phyloP scores from a whole-genome alignment of 2,329 filamentous ascomycete genomes.

The Metarhizium robertsii region DNA sequence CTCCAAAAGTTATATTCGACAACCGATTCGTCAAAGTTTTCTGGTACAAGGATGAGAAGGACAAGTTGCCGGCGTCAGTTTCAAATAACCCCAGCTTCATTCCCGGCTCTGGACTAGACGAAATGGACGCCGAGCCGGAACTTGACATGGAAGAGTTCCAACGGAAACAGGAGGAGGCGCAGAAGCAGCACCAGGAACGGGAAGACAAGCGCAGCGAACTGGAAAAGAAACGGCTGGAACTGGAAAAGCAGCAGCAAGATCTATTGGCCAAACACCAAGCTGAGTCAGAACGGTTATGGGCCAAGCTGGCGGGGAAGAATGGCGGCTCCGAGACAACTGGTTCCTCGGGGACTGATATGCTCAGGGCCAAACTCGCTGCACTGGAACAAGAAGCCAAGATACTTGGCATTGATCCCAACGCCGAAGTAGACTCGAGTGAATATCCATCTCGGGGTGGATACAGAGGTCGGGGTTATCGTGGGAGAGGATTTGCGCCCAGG shows the following conservation, averaged over 20 bases:
- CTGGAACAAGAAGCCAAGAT: slow-evolving; percentile 63
- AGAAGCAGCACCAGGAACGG: slow-evolving; percentile 59
- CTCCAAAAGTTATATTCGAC: slow-evolving; percentile 73
- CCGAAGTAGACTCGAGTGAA: slow-evolving; percentile 32
- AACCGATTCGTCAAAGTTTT: slow-evolving; percentile 81
- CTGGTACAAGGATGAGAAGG: slow-evolving; percentile 55
- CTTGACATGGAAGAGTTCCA: slow-evolving; percentile 63
- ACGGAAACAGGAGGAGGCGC: slow-evolving; percentile 61
- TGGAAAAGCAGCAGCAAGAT: slow-evolving; percentile 56
- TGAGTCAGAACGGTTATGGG: slow-evolving; percentile 56
- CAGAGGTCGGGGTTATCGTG: slow-evolving; percentile 23
- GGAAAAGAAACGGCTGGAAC: slow-evolving; percentile 49
- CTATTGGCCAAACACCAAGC: slow-evolving; percentile 54
- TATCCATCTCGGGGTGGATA: slow-evolving; percentile 27
- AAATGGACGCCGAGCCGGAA: slow-evolving; percentile 33
- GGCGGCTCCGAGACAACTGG: slow-evolving; percentile 16
- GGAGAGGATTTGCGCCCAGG: slow-evolving; percentile 23
- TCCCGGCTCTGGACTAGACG: slow-evolving; percentile 10
- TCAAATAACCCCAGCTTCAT: slow-evolving; percentile 15
- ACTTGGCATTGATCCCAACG: slow-evolving; percentile 56
- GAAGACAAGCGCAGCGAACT: slow-evolving; percentile 53
- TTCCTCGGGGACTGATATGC: slow-evolving; percentile 46
- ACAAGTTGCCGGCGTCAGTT: slow-evolving; percentile 18
- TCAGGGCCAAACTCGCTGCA: slow-evolving; percentile 64
- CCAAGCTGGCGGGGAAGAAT: slow-evolving; percentile 32